Base-by-base conservation (phyloP, 495 filamentous ascomycete species). In the Lentithecium fluviatile region DNA sequence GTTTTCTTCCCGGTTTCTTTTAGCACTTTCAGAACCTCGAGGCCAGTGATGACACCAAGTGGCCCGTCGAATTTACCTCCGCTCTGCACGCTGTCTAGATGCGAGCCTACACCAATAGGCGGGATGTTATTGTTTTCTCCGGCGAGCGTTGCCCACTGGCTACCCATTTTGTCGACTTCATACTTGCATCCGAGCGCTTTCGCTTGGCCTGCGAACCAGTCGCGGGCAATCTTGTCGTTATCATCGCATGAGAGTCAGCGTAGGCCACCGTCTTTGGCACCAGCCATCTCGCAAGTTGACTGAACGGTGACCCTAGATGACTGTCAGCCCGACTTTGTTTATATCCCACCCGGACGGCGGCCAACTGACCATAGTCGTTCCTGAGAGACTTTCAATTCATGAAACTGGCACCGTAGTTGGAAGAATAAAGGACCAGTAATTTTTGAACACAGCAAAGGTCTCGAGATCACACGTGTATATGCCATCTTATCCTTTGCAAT, bases 191-290 rank as follows among this genome's bases (percentile, higher is more conserved):
- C 59, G 21, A 46, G 50, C 42, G 49, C 51, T 13, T 47, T 46
- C 8, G 58, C 48, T 19, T 54, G 40, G n/a, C 23, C 17, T 7
- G 55, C 48, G 58, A 61, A 61, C 58, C 58, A 61, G 32, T 61
- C 58, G 17, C 58, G 49, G 11, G 55, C 58, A 21, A 38, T 46
- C 29, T 55, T 55, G 42, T 61, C 58, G 26, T 54, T 40, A 50
- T 61, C 21, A 38, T 55, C 55, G 24, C 38, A 61, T 20, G 58
- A 32, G 17, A 61, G 45, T 3, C 58, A n/a, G 45, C 42, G 29
- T 52, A 62, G 56, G 52, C 51, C 52, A 34, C 51, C 58, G n/a
- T 62, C 58, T n/a, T n/a, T n/a, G n/a, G n/a, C n/a, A n/a, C n/a
- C n/a, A n/a, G n/a, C n/a, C n/a, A n/a, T n/a, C n/a, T n/a, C n/a